These are phyloP conservation scores for Actinomucor elegans DNA, from an alignment of 371 early-diverging fungal genomes.

Conservation along the genomic window DNA sequence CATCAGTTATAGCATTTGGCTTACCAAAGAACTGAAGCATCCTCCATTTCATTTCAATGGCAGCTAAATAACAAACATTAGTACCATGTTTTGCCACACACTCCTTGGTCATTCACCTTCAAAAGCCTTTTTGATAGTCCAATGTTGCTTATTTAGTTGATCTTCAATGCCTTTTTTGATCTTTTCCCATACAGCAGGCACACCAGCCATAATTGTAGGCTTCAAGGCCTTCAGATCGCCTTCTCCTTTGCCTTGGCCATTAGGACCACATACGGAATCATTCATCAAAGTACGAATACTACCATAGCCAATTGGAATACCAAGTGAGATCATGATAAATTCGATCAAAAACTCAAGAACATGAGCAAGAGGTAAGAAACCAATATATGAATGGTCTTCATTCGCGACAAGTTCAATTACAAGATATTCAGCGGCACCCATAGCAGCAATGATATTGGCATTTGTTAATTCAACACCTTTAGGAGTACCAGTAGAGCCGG, in stretches of 20 bases:
- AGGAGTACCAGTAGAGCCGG: constrained; percentile 83
- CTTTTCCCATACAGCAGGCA: constrained; percentile 89
- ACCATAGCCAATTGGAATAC: constrained; percentile 80
- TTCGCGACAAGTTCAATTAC: constrained; percentile 37
- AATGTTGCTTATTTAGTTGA: constrained; percentile 64
- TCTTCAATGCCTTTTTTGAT: constrained; percentile 78
- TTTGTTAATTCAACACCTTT: constrained; percentile 72
- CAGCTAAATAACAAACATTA: constrained; percentile 62
- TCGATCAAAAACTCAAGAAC: constrained; percentile 79
- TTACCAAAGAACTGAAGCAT: constrained; percentile 57
- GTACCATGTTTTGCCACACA: no score
- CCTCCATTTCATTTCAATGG: constrained; percentile 72
- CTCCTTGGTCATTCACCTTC: constrained; percentile 33
- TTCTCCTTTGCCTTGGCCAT: constrained; percentile 71
- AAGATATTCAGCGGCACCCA: constrained; percentile 50
- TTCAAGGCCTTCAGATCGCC: constrained; percentile 87
- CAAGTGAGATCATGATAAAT: constrained; percentile 47
- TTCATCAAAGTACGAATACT: constrained; percentile 78
- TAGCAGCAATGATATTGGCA: constrained; percentile 71
- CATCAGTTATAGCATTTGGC: constrained; percentile 62
- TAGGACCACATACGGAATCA: constrained; percentile 66
- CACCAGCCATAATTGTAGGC: constrained; percentile 92
- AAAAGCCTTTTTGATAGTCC: constrained; percentile 56
- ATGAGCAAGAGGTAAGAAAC: constrained; percentile 93
- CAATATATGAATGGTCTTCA: constrained; percentile 64